Conservation (phyloP, 257 asterid species). For the Salvia splendens region DNA sequence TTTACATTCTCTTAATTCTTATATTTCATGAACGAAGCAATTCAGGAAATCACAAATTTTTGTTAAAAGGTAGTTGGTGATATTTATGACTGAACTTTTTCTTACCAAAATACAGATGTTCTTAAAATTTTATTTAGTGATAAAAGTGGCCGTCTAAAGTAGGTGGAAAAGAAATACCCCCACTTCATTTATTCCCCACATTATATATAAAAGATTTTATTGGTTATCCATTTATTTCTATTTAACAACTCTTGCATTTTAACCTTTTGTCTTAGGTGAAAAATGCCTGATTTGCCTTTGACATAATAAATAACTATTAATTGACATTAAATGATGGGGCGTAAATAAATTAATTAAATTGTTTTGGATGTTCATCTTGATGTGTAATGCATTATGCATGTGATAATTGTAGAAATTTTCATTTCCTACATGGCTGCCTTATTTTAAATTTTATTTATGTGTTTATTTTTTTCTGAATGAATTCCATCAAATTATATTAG, state of each 20-base stretch:
- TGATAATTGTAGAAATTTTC: not conserved
- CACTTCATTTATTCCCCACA: slow-evolving; percentile 44
- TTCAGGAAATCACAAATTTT: not conserved
- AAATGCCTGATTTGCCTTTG: slow-evolving; percentile 15
- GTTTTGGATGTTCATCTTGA: not conserved
- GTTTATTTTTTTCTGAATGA: not conserved
- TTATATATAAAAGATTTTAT: slow-evolving; percentile 27
- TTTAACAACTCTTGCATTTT: slow-evolving; percentile 9
- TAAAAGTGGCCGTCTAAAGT: slow-evolving; percentile 32
- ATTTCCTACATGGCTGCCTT: not conserved
- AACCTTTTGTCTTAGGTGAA: slow-evolving; percentile 14
- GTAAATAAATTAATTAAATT: not conserved
- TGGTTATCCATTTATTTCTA: not conserved
- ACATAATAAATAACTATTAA: not conserved
- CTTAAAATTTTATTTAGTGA: not conserved
- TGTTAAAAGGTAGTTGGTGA: slow-evolving; percentile 37
- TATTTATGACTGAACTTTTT: slow-evolving; percentile 29
- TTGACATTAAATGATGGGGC: not conserved
- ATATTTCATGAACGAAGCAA: not conserved
- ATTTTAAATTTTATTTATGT: not conserved
- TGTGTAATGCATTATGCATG: not conserved
- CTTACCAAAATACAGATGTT: not conserved
- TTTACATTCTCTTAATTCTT: not conserved
- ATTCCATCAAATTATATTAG: not conserved
- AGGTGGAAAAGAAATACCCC: slow-evolving; percentile 37